These are phyloP conservation scores for Phoenix dactylifera DNA, from an alignment of 176 grass and related monocot genomes.

Conservation along the genomic window DNA sequence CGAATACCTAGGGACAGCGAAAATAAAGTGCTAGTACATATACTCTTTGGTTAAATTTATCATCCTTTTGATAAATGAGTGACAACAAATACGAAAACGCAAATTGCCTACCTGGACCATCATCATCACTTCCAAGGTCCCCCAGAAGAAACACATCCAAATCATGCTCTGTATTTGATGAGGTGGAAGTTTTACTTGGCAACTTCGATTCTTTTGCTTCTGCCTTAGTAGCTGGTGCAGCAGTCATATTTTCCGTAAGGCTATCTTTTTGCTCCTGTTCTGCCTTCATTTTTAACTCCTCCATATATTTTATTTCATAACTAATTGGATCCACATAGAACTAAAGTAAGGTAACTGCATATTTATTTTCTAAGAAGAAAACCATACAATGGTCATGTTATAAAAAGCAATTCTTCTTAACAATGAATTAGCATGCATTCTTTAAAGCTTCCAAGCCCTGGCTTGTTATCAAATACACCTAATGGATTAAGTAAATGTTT, in stretches of 20 bases:
- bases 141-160: conserved; percentile 94
- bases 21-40: no score
- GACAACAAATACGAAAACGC: background rate
- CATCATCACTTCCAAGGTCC: conserved; percentile 85
- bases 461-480: no score
- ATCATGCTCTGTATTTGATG: conserved; percentile 62
- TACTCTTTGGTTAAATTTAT: no score
- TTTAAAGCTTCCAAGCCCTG: no score
- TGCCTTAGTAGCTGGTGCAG: conserved; percentile 21
- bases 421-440: no score
- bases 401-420: no score
- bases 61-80: no score
- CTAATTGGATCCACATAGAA: conserved; percentile 23
- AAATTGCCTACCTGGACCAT: conserved; percentile 46
- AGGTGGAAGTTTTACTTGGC: conserved; percentile 62
- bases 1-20: no score
- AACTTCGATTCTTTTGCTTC: conserved; percentile 49
- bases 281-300: conserved; percentile 66
- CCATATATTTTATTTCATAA: conserved; percentile 76
- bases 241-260: conserved; percentile 38
- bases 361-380: no score
- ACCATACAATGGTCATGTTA: no score
- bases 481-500: no score
- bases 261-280: conserved; percentile 44
- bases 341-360: background rate